Evolutionary conservation across 768 basidiomycete species (phyloP), one percentile per base, ranked within the genome.

Genomic region (Calvatia gigantea): DNA sequence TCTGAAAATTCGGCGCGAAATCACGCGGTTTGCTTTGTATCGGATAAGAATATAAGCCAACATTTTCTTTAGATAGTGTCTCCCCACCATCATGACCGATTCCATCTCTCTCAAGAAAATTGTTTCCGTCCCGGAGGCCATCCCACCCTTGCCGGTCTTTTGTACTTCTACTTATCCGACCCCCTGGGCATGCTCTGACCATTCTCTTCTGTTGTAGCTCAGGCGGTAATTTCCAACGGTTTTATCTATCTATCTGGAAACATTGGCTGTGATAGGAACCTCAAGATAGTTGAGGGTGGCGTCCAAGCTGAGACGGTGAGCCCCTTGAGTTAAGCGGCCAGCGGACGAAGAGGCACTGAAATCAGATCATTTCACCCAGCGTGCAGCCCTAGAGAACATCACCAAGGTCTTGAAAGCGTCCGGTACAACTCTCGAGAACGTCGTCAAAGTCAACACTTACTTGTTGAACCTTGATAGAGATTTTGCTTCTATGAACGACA

Each of bases 401-500:
- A 61, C 63, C 2, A 65, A 69, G 43, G 69, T 77, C n/a, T 67
- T 77, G 14, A 68, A 73, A 49, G 75, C 73, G 29, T 68, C 74
- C 2, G 74, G 74, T 15, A 76, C 76, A 2, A 67, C 65, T 8
- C 64, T 76, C n/a, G 67, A 73, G 29, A 70, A 74, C 39, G 71
- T 75, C 15, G 67, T 77, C 54, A 76, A 77, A 62, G 73, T 67
- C 6, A 76, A 74, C 56, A 61, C 77, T 6, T 78, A 75, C 61
- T 62, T 78, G 35, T 62, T 68, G 17, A 63, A 75, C 50, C 69
- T 78, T 69, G 54, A 62, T 21, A 57, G 61, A 29, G 71, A 76
- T 53, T 76, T 76, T 56, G 46, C 55, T 19, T 60, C 59, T 1
- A 75, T 77, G 71, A 76, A 78, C 48, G 69, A 72, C 37, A 67